These are phyloP conservation scores for Populus hybrid DNA, from an alignment of 441 rosid species.

Conservation along the genomic window DNA sequence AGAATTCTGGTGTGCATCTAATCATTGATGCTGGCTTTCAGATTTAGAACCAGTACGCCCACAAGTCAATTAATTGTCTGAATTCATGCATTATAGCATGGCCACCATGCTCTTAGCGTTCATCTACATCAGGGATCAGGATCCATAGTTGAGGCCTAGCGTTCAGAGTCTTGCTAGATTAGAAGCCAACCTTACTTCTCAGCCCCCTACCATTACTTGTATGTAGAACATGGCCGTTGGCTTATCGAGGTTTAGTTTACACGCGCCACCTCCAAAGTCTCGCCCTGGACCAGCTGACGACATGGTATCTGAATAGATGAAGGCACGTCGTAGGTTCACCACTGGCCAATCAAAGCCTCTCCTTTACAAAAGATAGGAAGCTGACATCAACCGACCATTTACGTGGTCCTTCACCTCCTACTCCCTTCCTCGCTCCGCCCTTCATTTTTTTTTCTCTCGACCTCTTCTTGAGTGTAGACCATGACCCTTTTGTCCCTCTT, in stretches of 20 bases:
- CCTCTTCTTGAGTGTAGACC: background rate
- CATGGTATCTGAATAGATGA: background rate
- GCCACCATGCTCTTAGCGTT: background rate
- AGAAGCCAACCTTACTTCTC: background rate
- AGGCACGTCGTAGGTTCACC: background rate
- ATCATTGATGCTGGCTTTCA: background rate
- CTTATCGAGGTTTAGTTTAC: background rate
- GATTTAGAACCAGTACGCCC: background rate
- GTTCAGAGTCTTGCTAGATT: background rate
- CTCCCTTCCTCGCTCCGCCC: background rate
- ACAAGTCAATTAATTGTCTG: background rate
- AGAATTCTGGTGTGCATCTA: background rate
- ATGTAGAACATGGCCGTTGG: background rate
- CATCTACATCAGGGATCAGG: background rate
- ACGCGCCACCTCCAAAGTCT: background rate
- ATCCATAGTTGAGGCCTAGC: background rate
- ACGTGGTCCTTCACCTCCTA: slow-evolving; percentile 17
- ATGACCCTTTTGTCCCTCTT: background rate
- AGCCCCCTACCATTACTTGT: background rate
- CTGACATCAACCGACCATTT: slow-evolving; percentile 21
- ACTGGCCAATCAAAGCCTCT: background rate
- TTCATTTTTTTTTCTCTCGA: background rate
- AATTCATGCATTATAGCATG: background rate
- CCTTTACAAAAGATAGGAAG: slow-evolving; percentile 15
- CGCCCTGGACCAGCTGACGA: slow-evolving; percentile 11